A percentile compares a stretch with the other conserved stretches of the same genome.
phyloP scores from a whole-genome alignment of 2,329 filamentous ascomycete genomes.

The Fusarium agapanthi region DNA sequence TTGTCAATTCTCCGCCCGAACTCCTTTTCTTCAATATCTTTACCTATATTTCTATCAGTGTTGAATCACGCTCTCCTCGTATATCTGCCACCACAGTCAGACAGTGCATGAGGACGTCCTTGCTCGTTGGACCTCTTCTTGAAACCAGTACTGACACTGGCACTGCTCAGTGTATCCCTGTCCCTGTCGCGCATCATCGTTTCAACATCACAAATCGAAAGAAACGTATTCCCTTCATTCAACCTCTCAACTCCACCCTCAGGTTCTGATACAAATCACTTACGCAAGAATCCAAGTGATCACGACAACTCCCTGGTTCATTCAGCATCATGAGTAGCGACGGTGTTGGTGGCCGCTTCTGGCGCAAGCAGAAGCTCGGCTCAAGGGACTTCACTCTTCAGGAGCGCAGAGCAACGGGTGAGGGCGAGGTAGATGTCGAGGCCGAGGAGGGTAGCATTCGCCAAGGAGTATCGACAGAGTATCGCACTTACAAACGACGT shows the following conservation, averaged over 20 bases:
- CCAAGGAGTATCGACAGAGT: conserved; percentile 45
- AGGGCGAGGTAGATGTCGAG: conserved; percentile 35
- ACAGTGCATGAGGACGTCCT: neutral
- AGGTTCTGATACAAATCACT: neutral
- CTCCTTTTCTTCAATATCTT: conserved; percentile 1
- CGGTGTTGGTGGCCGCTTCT: conserved; percentile 38
- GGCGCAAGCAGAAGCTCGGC: conserved; percentile 44
- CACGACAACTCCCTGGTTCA: conserved; percentile 4
- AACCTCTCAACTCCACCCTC: neutral
- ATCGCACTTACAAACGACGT: conserved; percentile 76
- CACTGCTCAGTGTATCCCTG: neutral
- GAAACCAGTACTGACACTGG: neutral
- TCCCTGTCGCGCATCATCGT: neutral
- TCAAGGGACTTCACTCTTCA: conserved; percentile 44
- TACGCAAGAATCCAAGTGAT: conserved; percentile 7
- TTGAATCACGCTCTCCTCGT: neutral
- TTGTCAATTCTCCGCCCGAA: neutral
- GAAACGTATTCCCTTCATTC: neutral
- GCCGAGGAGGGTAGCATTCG: conserved; percentile 39
- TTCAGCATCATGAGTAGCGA: conserved; percentile 36
- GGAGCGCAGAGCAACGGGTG: conserved; percentile 34
- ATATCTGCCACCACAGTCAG: neutral
- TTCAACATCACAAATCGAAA: neutral
- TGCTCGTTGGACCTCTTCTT: neutral
- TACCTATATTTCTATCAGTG: neutral